Evolutionary conservation across 148 eudicot genomes (phyloP), one percentile per base, ranked within the genome.

Genomic region (Nepenthes gracilis): DNA sequence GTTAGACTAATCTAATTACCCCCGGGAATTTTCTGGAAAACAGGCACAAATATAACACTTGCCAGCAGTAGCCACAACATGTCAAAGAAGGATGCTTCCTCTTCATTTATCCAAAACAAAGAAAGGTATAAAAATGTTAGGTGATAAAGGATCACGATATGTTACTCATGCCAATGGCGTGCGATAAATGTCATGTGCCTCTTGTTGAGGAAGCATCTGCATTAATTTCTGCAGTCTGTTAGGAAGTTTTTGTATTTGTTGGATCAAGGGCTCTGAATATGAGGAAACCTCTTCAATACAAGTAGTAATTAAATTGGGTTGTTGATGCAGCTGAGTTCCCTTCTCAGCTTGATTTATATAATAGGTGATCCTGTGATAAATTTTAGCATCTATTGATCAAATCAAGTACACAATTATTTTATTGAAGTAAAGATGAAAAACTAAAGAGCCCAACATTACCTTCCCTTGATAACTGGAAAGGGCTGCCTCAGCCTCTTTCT

Each of bases 81-180:
- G 74, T 93, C 99, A 73, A 88, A 78, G 58, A 93, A 82, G 43
- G 99, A 93, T 71, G 96, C 96, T 82, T 93, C 99, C 77, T 93
- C 99, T 81, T 86, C 99, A 72, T 79, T 88, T 67, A 93, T 68
- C 95, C 88, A 74, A 54, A 54, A 40, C 48, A 49, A 37, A 65
- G 47, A 23, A 54, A 62, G 40, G 52, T 5, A 60, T 48, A 11
- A 10, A 58, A 67, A 66, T 51, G 47, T 32, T 53, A 70, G 33
- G 62, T 12, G 13, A 11, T 52, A 43, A 66, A 49, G 6, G 51
- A 2, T 11, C 35, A 36, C 1, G 33, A 36, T 12, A 33, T 55
- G 40, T 43, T 43, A 43, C 34, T 43, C 1, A 36, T 36, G 15
- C n/a, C 53, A 49, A 55, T 9, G 47, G 14, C 35, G 59, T 35